These are phyloP conservation scores for Plectranthus barbatus DNA, from an alignment of 257 asterid genomes.

Conservation along the genomic window DNA sequence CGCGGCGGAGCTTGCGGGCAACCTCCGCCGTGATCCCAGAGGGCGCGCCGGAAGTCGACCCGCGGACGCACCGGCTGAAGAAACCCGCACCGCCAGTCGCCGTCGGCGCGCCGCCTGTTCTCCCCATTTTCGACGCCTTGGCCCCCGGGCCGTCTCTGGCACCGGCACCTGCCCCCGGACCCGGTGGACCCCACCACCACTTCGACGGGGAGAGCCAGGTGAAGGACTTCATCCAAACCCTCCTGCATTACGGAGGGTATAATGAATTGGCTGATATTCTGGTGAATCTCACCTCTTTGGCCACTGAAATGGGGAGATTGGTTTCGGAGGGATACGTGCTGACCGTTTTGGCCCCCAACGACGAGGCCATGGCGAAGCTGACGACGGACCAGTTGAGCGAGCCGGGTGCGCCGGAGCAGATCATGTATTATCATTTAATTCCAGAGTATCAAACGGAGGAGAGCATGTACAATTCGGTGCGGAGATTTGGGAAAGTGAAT, in stretches of 20 bases:
- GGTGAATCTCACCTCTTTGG: conserved; percentile 76
- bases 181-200: conserved; percentile 40
- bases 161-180: conserved; percentile 96
- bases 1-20: conserved; percentile 47
- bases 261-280: conserved; percentile 82
- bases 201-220: too few species aligned
- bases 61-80: conserved; percentile 59
- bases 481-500: conserved; percentile 92
- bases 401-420: too few species aligned
- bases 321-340: conserved; percentile 85
- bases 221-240: too few species aligned
- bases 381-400: conserved; percentile 87
- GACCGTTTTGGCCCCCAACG: conserved; percentile 84
- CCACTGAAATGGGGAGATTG: conserved; percentile 82
- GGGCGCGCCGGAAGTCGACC: conserved; percentile 91
- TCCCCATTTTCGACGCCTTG: conserved; percentile 62
- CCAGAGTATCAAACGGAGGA: too few species aligned
- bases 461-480: conserved; percentile 88
- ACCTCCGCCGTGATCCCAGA: too few species aligned
- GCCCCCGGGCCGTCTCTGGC: conserved; percentile 95
- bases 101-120: conserved; percentile 62
- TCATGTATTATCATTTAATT: too few species aligned
- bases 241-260: conserved; percentile 89
- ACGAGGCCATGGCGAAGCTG: conserved; percentile 92
- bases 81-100: conserved; percentile 45